Percentiles rank a stretch among this genome's conserved stretches.
Conservation (phyloP, 2,329 filamentous ascomycete genomes). For the Periconia sp. region DNA sequence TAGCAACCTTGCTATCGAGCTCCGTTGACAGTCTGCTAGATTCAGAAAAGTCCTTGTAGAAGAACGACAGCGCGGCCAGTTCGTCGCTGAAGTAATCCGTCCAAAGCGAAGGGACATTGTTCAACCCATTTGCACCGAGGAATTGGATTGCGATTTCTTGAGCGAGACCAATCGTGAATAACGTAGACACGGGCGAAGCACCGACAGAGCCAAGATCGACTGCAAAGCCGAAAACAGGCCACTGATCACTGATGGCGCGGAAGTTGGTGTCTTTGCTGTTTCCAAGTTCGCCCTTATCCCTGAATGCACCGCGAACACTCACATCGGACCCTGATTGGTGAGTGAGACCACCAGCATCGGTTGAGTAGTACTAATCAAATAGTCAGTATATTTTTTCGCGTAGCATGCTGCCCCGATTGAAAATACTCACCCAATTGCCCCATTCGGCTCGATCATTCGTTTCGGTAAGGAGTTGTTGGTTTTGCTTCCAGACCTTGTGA, state of each 20-base stretch:
- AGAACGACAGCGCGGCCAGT: constrained; percentile 48
- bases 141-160: constrained; percentile 56
- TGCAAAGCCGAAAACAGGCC: constrained; percentile 58
- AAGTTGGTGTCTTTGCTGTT: constrained; percentile 54
- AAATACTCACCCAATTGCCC: constrained; percentile 47
- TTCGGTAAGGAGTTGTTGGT: constrained; percentile 52
- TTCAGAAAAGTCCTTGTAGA: constrained; percentile 51
- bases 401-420: background rate
- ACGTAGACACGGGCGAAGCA: constrained; percentile 36
- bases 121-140: constrained; percentile 44
- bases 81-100: constrained; percentile 51
- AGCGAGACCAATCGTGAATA: constrained; percentile 55
- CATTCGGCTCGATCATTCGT: constrained; percentile 53
- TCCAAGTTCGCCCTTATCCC: constrained; percentile 45
- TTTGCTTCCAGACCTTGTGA: constrained; percentile 58
- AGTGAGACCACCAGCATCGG: constrained; percentile 47
- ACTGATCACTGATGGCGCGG: constrained; percentile 51
- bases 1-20: constrained; percentile 48
- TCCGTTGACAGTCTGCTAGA: constrained; percentile 36
- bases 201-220: constrained; percentile 52
- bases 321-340: constrained; percentile 51
- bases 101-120: constrained; percentile 52
- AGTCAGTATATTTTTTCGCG: background rate
- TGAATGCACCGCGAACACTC: constrained; percentile 52
- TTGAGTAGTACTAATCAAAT: constrained; percentile 50